phyloP scores from a whole-genome alignment of 2,329 filamentous ascomycete species.

The Magnaporthiopsis poae region DNA sequence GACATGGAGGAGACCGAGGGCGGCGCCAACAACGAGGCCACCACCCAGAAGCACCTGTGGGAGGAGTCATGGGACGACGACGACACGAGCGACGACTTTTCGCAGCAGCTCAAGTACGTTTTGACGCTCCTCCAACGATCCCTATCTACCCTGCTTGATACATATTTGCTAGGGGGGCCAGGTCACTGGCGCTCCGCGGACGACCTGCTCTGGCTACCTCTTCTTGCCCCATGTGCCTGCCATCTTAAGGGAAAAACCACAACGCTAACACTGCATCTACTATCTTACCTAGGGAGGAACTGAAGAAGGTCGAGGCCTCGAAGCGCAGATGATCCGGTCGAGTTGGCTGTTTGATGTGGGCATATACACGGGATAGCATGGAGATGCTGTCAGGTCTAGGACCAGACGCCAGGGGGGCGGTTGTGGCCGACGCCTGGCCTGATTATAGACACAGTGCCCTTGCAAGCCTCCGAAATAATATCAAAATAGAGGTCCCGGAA shows the following conservation, averaged over 20 bases:
- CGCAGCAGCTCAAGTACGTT: constrained; percentile 78
- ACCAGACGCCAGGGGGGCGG: neutral
- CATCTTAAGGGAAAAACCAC: neutral
- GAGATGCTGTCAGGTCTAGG: neutral
- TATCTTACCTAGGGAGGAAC: constrained; percentile 57
- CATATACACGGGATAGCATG: neutral
- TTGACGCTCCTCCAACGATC: neutral
- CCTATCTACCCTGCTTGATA: too few relatives aligned
- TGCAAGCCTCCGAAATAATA: neutral
- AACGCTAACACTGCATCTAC: neutral
- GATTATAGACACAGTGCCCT: neutral
- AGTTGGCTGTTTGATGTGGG: neutral
- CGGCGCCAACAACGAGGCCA: constrained; percentile 47
- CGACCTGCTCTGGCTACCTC: too few relatives aligned
- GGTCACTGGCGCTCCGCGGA: neutral
- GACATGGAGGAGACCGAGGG: constrained; percentile 80
- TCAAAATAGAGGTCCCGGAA: neutral
- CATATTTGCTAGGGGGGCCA: too few relatives aligned
- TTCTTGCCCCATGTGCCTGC: neutral
- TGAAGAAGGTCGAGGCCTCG: constrained; percentile 81
- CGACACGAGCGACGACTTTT: constrained; percentile 93
- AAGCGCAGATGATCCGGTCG: constrained; percentile 31
- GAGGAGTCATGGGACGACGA: constrained; percentile 99
- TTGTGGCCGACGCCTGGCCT: neutral
- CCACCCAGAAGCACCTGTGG: constrained; percentile 70